These are phyloP conservation scores for Phytophthora sp. DNA, from an alignment of 352 stramenopile species.

Conservation along the genomic window DNA sequence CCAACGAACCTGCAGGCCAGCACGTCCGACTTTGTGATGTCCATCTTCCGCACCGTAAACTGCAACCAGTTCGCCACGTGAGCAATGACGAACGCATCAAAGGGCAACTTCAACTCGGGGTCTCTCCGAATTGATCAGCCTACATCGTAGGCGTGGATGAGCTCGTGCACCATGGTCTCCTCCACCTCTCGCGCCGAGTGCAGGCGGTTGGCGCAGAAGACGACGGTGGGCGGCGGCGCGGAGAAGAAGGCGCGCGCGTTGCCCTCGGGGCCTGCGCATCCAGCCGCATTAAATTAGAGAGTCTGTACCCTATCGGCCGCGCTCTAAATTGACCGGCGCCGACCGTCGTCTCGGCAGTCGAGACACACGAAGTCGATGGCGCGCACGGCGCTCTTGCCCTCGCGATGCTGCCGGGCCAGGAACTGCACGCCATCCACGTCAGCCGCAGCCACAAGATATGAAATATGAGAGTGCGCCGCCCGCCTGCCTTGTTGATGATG, in stretches of 20 bases:
- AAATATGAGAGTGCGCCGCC: constrained; percentile 3
- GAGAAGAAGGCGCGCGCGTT: constrained; percentile 85
- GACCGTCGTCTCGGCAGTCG: constrained; percentile 75
- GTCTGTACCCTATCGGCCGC: not conserved
- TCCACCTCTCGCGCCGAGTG: constrained; percentile 76
- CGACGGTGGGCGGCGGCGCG: constrained; percentile 76
- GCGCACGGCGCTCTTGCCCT: constrained; percentile 27
- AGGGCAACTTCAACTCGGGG: constrained; percentile 6
- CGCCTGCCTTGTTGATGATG: constrained; percentile 77
- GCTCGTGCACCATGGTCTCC: constrained; percentile 86
- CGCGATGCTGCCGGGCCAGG: constrained; percentile 44
- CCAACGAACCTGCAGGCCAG: constrained; percentile 74
- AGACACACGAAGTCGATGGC: constrained; percentile 80
- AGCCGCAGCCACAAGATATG: not conserved
- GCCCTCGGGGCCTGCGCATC: constrained; percentile 63
- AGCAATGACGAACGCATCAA: constrained; percentile 4
- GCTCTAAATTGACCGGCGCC: not conserved
- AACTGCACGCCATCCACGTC: constrained; percentile 32
- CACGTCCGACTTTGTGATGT: constrained; percentile 81
- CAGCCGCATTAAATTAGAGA: not conserved
- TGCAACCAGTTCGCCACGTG: constrained; percentile 15
- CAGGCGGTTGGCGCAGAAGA: constrained; percentile 84
- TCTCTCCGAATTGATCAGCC: constrained; percentile 15
- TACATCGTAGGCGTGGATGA: constrained; percentile 88
- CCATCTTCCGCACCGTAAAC: constrained; percentile 87